Base-by-base conservation (phyloP, 495 filamentous ascomycete species). In the Polyplosphaeria fusca region DNA sequence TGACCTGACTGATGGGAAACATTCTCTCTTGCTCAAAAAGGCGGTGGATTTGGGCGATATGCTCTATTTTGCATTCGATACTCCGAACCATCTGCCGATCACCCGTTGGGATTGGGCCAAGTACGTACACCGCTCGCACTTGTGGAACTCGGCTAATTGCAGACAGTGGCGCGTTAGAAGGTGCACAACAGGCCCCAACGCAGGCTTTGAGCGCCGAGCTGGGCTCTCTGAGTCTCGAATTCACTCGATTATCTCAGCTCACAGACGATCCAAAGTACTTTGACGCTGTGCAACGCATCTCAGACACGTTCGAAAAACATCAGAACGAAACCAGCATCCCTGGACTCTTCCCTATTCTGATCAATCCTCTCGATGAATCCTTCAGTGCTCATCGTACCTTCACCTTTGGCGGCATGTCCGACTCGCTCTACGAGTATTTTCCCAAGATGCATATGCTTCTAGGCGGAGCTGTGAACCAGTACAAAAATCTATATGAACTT, bases 381-480 rank as follows among this genome's bases (percentile, higher is more conserved):
- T 51, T 60, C 37, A 19, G 28, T 45, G 5, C 41, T 20, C 12
- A 52, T 13, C 40, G 43, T 9, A 30, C 40, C 0, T 55, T 52
- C 64, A 86, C 82, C 0, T 79, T 97, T 68, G 94, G 90, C 32
- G 90, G 85, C 52, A 82, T 83, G 70, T 85, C 91, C 49, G 93
- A 97, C 68, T 95, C 89, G 13, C 82, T 88, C 1, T 97, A 96
- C 67, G 93, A 98, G 67, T 98, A 98, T 68, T 79, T 98, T 51
- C 87, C 92, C 18, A 98, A 98, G 68, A 82, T 84, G 67, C 83
- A 78, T 67, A 54, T 85, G 14, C 82, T 98, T 25, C 81, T 97
- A 11, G 94, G 93, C 47, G 94, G 92, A 5, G 72, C 83, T 22
- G 84, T 82, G 45, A 78, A 85, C 7, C 88, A 95, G 68, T 97